Conservation (phyloP, 140 eudicot genomes). For the Stevia rebaudiana region DNA sequence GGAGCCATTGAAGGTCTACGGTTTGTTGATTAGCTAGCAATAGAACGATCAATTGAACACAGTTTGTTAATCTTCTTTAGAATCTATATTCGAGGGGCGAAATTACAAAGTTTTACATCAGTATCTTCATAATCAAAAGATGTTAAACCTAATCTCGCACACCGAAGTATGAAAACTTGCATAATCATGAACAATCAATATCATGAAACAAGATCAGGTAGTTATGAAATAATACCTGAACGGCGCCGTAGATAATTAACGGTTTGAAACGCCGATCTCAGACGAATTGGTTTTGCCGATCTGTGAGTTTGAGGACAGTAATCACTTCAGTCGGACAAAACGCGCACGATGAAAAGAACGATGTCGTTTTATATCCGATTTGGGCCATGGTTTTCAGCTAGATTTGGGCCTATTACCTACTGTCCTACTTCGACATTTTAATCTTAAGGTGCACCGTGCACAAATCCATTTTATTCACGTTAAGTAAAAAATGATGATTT, state of each 20-base stretch:
- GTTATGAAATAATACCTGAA: background rate
- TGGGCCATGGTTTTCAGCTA: no score
- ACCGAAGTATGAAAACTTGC: background rate
- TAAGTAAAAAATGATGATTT: no score
- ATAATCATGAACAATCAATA: background rate
- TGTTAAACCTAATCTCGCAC: slow-evolving; percentile 5
- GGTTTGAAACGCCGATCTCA: no score
- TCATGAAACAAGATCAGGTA: background rate
- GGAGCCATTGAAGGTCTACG: slow-evolving; percentile 60
- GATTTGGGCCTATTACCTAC: no score
- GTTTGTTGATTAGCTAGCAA: background rate
- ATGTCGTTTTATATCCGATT: no score
- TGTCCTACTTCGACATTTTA: no score
- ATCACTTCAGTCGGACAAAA: no score
- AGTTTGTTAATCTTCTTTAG: background rate
- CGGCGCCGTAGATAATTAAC: background rate
- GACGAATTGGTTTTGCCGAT: no score
- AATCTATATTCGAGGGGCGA: background rate
- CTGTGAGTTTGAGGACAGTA: no score
- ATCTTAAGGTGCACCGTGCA: no score
- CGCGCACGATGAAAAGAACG: no score
- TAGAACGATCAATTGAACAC: slow-evolving; percentile 12
- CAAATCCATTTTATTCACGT: no score
- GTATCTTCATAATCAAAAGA: background rate
- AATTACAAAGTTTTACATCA: slow-evolving; percentile 3